Evolutionary conservation across 306 rosid genomes (phyloP), one percentile per base, ranked within the genome.

Genomic region (Cucumis sativus): DNA sequence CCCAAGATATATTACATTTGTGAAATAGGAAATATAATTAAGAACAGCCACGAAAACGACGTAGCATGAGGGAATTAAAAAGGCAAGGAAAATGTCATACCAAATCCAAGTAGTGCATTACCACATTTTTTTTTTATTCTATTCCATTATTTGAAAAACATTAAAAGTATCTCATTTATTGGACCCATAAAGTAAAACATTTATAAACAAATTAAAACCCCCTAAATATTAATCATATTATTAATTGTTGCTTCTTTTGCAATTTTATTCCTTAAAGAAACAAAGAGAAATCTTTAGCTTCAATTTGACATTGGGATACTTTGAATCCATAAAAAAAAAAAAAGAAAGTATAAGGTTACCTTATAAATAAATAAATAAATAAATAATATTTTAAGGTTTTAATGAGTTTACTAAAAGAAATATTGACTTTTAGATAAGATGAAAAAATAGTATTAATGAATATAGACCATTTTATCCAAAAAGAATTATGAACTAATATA

Each of bases 51-150:
- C 21, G 5, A 47, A 45, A 43, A 70, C 58, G 39, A 47, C 75
- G n/a, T 17, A 15, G 75, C 14, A 45, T 45, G 39, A 13, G 37
- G 11, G 10, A 69, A 45, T 40, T 18, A 23, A 69, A 64, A 67
- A 12, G 33, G 74, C 35, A 20, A 69, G 8, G 20, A 23, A 69
- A 11, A 21, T 20, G 13, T 69, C 35, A 21, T 69, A 69, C 56
- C 35, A 43, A 41, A 70, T 70, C 40, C 3, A 70, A 23, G 75
- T 70, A 47, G 57, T 70, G 75, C 21, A 51, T 47, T 47, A 8
- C 75, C 37, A 70, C 59, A 70, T 47, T 70, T n/a, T n/a, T n/a
- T n/a, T n/a, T n/a, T 70, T 6, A 70, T 70, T 70, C n/a, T 5
- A 20, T 43, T 43, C 57, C 55, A 69, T 69, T 35, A 8, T 17